Evolutionary conservation across 345 rosid genomes (phyloP).

Genomic region (Carallia brachiata): DNA sequence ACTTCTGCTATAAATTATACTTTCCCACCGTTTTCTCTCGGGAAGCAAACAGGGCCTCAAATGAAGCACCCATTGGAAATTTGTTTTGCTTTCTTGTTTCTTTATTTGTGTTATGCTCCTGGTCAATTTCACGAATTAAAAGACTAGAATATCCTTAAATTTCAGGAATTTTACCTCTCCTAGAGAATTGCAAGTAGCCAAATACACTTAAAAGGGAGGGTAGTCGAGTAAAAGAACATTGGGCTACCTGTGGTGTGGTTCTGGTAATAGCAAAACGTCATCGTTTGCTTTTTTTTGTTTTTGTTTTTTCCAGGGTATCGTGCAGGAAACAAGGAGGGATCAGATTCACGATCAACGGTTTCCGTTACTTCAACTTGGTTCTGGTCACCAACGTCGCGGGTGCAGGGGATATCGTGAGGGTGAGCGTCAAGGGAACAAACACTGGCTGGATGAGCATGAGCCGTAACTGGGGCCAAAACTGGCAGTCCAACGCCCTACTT

Average conservation of each 20-base stretch:
- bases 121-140: too few species aligned
- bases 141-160: too few species aligned
- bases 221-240: too few species aligned
- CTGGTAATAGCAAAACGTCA: too few species aligned
- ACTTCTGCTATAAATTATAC: not conserved
- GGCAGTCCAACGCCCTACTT: constrained; percentile 83
- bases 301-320: constrained; percentile 49
- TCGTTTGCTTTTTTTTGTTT: too few species aligned
- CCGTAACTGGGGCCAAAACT: constrained; percentile 98
- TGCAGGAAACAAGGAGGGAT: constrained; percentile 93
- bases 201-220: too few species aligned
- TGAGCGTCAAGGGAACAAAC: constrained; percentile 66
- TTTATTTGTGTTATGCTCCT: too few species aligned
- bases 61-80: not conserved
- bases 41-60: constrained; percentile 17
- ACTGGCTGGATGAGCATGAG: constrained; percentile 86
- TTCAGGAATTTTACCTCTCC: too few species aligned
- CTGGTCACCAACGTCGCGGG: constrained; percentile 90
- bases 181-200: too few species aligned
- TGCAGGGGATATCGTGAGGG: constrained; percentile 76
- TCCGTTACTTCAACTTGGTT: constrained; percentile 94
- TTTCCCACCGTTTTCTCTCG: constrained; percentile 1
- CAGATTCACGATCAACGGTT: constrained; percentile 86
- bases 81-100: too few species aligned
- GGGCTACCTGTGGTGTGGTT: too few species aligned